Base-by-base conservation (phyloP, 1,284 basidiomycete species). In the Pseudozyma thailandica region DNA sequence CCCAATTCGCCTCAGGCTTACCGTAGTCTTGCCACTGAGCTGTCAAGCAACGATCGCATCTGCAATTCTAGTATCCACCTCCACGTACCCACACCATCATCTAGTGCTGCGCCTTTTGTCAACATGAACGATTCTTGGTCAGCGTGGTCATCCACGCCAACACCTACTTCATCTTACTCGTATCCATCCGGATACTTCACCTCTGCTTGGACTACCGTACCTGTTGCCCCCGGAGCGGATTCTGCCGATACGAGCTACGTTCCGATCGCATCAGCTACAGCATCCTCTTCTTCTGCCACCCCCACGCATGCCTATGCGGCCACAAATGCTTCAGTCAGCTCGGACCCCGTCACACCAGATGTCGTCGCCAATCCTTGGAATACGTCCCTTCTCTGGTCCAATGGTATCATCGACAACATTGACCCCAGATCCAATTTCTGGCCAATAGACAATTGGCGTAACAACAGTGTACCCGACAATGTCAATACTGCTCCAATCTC, bases 291-390 rank as follows among this genome's bases (percentile, higher is more conserved):
- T 9, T 18, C 45, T 21, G 37, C 30, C 45, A 4, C 26, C 39
- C 28, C 57, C 13, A 16, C 33, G 3, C 27, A 21, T 9, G 37
- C 26, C 25, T 23, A 33, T 33, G n/a, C 31, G n/a, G 31, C 31
- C 31, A 33, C n/a, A 16, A 33, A 33, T 7, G 12, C 31, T 33
- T 33, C 31, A 10, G n/a, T n/a, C n/a, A n/a, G 33, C 30, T 26
- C 30, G 13, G 6, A 16, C 1, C 39, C 62, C 3, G 25, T 56
- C 25, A 50, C 50, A 10, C 63, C 63, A 8, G 59, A 69, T 27
- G 59, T 69, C 16, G 59, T 69, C 18, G 65, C 65, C n/a, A 69
- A 69, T 30, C 65, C 65, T 7, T 69, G 54, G 54, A 69, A 69
- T 31, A 69, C 65, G 5, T 69, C 65, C 3, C 42, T 69, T 20